Evolutionary conservation across 2,329 filamentous ascomycete genomes (phyloP), one percentile per base, ranked within the genome.

Genomic region (Paraconiothyrium sp.): DNA sequence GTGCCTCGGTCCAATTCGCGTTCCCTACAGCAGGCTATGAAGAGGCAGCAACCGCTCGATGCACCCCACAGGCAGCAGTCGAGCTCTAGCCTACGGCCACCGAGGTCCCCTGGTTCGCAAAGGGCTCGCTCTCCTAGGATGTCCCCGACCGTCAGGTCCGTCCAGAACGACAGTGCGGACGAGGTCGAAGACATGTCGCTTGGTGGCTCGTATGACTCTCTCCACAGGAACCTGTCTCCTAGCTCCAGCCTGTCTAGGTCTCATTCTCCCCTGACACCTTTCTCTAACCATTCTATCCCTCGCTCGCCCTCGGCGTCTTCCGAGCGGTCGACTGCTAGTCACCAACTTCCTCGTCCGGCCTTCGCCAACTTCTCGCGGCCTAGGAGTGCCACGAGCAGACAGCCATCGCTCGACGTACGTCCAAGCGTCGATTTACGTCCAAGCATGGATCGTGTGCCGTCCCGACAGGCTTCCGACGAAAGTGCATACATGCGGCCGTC

Each of bases 301-400:
- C 87, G 93, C 71, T 97, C 94, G 0, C 93, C 93, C 1, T 98
- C 95, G 0, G 85, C 92, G 41, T 89, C 89, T 63, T 98, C 94
- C 1, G 92, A 97, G 64, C 87, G 88, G 54, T 97, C 93, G 1
- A 85, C 85, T 48, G 85, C 81, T 51, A 84, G 86, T 37, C 61
- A 72, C 20, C 79, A 83, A 34, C 79, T 93, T 39, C 88, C 90
- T 13, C 87, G 90, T 16, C 91, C 93, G 0, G 88, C 91, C 0
- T 94, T 96, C 30, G 50, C 50, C 80, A 98, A 99, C 79, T 98
- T 98, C 77, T 98, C 95, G 0, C 87, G 95, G 47, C 95, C 95
- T 0, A 81, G 97, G 63, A 97, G 94, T 77, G 86, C 90, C 73
- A 86, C 89, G 62, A 88, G 88, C 63, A 89, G 86, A 13, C 7